Evolutionary conservation across 345 rosid genomes (phyloP).

Genomic region (Cardamine chenopodiifolia): DNA sequence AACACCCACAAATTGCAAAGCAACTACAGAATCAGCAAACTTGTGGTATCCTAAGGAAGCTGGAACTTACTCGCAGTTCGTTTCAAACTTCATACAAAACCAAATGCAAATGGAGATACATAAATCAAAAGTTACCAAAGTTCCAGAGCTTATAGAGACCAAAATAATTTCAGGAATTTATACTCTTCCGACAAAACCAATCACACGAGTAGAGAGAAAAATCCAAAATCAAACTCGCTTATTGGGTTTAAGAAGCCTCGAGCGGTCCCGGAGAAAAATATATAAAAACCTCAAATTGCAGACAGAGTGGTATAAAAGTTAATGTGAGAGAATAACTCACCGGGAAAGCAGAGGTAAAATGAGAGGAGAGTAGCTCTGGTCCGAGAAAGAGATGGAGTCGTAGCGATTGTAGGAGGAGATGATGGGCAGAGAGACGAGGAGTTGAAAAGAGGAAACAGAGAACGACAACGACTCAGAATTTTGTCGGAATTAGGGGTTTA

Average conservation of each 20-base stretch:
- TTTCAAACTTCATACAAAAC: too few species aligned
- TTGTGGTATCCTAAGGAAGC: neutral
- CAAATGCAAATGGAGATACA: too few species aligned
- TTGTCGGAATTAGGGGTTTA: neutral
- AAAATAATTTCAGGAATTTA: neutral
- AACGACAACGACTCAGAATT: neutral
- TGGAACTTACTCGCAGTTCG: too few species aligned
- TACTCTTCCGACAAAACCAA: conserved; percentile 10
- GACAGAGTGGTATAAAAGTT: neutral
- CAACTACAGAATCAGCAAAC: neutral
- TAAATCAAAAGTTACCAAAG: too few species aligned
- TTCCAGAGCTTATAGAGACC: neutral
- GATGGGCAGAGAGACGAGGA: neutral
- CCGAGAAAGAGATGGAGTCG: neutral
- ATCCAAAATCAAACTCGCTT: neutral
- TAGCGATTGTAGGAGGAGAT: neutral
- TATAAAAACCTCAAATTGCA: neutral
- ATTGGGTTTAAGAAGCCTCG: neutral
- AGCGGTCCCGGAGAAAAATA: neutral
- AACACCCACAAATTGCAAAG: neutral
- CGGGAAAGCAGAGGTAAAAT: neutral
- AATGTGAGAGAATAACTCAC: neutral
- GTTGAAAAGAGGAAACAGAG: neutral
- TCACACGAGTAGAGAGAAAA: neutral
- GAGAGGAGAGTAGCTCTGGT: neutral